Percentiles rank a stretch among this genome's conserved stretches.
phyloP scores from a whole-genome alignment of 2,329 filamentous ascomycete species.

The Pseudocercospora cruenta region DNA sequence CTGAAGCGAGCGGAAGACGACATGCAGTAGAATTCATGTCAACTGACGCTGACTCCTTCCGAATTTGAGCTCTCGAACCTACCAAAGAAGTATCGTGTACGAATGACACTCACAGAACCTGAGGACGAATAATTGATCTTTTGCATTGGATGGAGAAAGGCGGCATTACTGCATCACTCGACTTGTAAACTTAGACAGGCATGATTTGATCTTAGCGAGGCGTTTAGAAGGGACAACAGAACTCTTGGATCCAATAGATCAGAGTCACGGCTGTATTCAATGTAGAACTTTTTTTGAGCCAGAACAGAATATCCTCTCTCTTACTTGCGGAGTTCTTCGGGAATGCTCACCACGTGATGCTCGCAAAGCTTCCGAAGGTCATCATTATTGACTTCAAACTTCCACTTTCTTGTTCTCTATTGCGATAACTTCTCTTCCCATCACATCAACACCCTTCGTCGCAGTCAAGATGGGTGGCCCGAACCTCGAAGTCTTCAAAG shows the following conservation, averaged over 20 bases:
- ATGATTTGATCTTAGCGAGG: slow-evolving; percentile 19
- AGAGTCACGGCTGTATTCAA: slow-evolving; percentile 6
- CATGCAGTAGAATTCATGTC: slow-evolving; percentile 33
- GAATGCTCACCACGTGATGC: not conserved
- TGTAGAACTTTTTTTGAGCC: not conserved
- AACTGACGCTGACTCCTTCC: slow-evolving; percentile 17
- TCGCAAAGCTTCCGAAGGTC: not conserved
- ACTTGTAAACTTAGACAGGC: slow-evolving; percentile 12
- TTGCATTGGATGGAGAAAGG: not conserved
- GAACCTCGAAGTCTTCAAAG: slow-evolving; percentile 95
- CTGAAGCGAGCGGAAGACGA: slow-evolving; percentile 61
- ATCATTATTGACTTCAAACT: slow-evolving; percentile 16
- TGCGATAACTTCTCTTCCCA: not conserved
- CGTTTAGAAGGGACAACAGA: slow-evolving; percentile 17
- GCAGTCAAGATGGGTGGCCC: slow-evolving; percentile 69
- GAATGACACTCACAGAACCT: not conserved
- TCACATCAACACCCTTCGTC: not conserved
- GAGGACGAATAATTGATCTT: not conserved
- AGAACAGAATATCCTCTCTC: not conserved
- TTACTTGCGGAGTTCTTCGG: not conserved
- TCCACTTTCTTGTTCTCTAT: not conserved
- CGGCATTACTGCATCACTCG: slow-evolving; percentile 2
- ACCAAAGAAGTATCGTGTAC: slow-evolving; percentile 11
- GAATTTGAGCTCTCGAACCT: slow-evolving; percentile 16
- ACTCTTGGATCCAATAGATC: slow-evolving; percentile 10